These are phyloP conservation scores for Botryobasidium botryosum DNA, from an alignment of 768 basidiomycete species.

Conservation along the genomic window DNA sequence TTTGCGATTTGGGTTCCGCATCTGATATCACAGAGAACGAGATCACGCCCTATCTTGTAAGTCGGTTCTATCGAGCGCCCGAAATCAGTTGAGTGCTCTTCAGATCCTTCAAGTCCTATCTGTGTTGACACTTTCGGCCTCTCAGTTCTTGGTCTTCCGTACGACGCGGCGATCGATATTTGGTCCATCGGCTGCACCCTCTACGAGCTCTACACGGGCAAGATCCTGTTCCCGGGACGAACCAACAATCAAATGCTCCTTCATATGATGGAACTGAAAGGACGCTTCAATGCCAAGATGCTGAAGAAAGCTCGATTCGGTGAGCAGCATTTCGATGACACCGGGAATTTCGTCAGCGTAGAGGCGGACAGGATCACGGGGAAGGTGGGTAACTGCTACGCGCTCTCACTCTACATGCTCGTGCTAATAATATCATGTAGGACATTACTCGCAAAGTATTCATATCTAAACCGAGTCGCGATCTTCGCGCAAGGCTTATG, in stretches of 20 bases:
- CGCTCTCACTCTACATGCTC: constrained; percentile 6
- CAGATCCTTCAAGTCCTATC: too few relatives aligned
- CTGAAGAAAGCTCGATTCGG: constrained; percentile 92
- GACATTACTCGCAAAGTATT: constrained; percentile 68
- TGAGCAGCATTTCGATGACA: constrained; percentile 84
- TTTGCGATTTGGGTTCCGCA: constrained; percentile 96
- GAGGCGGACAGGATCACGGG: constrained; percentile 77
- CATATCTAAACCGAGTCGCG: constrained; percentile 64
- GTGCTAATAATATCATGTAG: constrained; percentile 25
- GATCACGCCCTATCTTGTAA: constrained; percentile 95
- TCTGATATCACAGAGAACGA: constrained; percentile 90
- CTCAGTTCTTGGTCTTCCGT: constrained; percentile 83
- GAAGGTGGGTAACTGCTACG: constrained; percentile 35
- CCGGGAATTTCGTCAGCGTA: constrained; percentile 62
- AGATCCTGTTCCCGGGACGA: constrained; percentile 91
- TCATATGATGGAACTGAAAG: constrained; percentile 96
- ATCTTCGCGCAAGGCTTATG: constrained; percentile 68
- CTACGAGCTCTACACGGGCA: constrained; percentile 90
- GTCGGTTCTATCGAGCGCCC: constrained; percentile 93
- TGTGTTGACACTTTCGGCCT: background rate
- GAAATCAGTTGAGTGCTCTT: too few relatives aligned
- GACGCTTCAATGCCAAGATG: constrained; percentile 82
- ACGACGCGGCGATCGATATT: constrained; percentile 83
- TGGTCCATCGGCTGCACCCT: constrained; percentile 98
- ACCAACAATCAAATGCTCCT: constrained; percentile 97